Percentiles rank a stretch among this genome's conserved stretches.
These are phyloP conservation scores for Pulveroboletus ravenelii DNA, from an alignment of 768 basidiomycete genomes.

Conservation along the genomic window DNA sequence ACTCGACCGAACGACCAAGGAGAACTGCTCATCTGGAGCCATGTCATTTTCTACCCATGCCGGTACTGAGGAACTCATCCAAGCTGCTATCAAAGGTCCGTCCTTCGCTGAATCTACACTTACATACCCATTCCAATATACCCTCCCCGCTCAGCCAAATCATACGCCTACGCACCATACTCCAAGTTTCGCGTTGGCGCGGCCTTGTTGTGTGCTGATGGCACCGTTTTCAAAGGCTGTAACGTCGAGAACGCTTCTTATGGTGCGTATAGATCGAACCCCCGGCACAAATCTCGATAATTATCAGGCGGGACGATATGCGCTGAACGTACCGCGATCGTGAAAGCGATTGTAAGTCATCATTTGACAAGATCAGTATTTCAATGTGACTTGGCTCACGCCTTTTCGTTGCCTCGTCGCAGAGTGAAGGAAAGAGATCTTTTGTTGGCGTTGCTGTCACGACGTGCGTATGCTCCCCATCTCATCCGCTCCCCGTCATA, in stretches of 20 bases:
- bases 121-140: not conserved
- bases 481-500: not conserved
- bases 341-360: constrained; percentile 80
- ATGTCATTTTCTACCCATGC: constrained; percentile 37
- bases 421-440: constrained; percentile 75
- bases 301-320: constrained; percentile 74
- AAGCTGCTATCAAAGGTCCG: constrained; percentile 39
- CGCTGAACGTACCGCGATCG: constrained; percentile 90
- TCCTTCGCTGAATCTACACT: no score
- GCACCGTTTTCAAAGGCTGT: constrained; percentile 73
- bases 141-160: constrained; percentile 44
- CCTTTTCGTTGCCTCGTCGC: not conserved
- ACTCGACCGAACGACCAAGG: no score
- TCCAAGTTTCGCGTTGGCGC: constrained; percentile 94
- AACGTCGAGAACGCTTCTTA: constrained; percentile 95
- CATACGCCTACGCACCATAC: constrained; percentile 76
- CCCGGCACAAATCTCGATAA: no score
- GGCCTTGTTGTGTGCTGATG: constrained; percentile 66
- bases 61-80: constrained; percentile 43
- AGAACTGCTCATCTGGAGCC: no score
- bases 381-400: not conserved
- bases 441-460: constrained; percentile 80
- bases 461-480: constrained; percentile 45
- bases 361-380: not conserved
- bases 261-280: constrained; percentile 43